Base-by-base conservation (phyloP, 2,329 filamentous ascomycete genomes). In the Ceratocystis colombiana region DNA sequence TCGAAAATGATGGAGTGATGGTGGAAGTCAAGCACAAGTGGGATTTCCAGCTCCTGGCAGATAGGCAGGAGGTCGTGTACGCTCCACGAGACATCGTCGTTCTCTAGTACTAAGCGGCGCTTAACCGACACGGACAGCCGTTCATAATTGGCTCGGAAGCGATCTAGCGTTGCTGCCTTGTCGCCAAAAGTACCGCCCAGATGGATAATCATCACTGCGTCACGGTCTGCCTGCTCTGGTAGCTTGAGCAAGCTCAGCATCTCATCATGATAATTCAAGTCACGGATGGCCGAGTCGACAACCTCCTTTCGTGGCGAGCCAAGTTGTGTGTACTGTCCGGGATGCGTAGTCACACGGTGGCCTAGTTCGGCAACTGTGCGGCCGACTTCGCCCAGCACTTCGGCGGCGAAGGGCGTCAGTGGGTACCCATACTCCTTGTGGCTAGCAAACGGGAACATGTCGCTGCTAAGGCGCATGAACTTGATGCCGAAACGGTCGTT, bases 391-490 rank as follows among this genome's bases (percentile, higher is more conserved):
- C 83, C 87, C 8, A 97, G 79, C 0, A 83, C 85, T 15, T 91
- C 86, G 0, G 88, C 84, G 0, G 92, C 93, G 73, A 96, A 96
- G 0, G 89, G 87, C 0, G 85, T 86, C 12, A 97, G 80, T 70
- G 84, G 88, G 75, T 97, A 97, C 0, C 92, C 93, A 70, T 96
- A 88, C 69, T 90, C 88, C 28, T 83, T 82, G 72, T 97, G 93
- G 70, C 89, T 95, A 1, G 93, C 93, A 74, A 96, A 96, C 0
- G 93, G 93, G 70, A 97, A 97, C 89, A 96, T 96, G 71, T 96
- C 93, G 65, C 90, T 96, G 70, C 90, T 96, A 22, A 97, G 79
- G 1, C 93, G 84, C 83, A 97, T 84, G 74, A 97, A 96, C 70
- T 86, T 92, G 76, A 97, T 97, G 48, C 88, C 87, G 70, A 93